These are phyloP conservation scores for Claviceps paspali DNA, from an alignment of 2,329 filamentous ascomycete species.

Conservation along the genomic window DNA sequence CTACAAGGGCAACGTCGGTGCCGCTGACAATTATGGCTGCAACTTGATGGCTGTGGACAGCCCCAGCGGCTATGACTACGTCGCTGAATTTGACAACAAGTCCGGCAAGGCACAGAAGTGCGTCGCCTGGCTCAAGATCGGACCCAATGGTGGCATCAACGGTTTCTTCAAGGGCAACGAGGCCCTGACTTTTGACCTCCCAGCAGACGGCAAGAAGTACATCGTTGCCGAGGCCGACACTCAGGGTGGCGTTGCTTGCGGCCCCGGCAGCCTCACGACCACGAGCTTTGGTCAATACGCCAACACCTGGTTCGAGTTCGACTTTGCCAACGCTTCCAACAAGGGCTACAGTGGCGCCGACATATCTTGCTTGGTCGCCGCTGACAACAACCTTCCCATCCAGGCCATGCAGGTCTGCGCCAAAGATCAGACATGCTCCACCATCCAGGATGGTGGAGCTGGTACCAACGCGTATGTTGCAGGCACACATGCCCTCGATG, in stretches of 20 bases:
- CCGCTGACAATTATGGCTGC: conserved; percentile 28
- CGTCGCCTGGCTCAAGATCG: conserved; percentile 38
- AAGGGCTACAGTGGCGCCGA: conserved; percentile 34
- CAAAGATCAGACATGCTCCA: conserved; percentile 24
- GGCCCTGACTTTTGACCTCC: conserved; percentile 26
- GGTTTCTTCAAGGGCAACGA: conserved; percentile 31
- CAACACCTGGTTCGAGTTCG: conserved; percentile 34
- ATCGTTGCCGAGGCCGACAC: conserved; percentile 31
- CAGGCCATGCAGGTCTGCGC: conserved; percentile 22
- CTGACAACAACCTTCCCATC: conserved; percentile 15
- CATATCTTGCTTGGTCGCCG: conserved; percentile 32
- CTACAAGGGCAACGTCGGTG: conserved; percentile 32
- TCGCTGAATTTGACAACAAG: conserved; percentile 24
- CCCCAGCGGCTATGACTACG: conserved; percentile 28
- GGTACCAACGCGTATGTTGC: conserved; percentile 23
- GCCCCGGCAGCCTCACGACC: conserved; percentile 15
- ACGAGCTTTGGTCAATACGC: conserved; percentile 26
- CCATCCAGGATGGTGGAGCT: conserved; percentile 19
- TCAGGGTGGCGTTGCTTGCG: conserved; percentile 34
- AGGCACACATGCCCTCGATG: conserved; percentile 22
- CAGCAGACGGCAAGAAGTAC: conserved; percentile 20
- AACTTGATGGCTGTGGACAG: conserved; percentile 32
- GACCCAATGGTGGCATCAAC: conserved; percentile 25
- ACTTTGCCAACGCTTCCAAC: conserved; percentile 31
- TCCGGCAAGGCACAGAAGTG: conserved; percentile 21